Percentiles rank a stretch among this genome's conserved stretches.
Conservation (phyloP, 371 early-diverging fungal species). For the Umbelopsis sp. region DNA sequence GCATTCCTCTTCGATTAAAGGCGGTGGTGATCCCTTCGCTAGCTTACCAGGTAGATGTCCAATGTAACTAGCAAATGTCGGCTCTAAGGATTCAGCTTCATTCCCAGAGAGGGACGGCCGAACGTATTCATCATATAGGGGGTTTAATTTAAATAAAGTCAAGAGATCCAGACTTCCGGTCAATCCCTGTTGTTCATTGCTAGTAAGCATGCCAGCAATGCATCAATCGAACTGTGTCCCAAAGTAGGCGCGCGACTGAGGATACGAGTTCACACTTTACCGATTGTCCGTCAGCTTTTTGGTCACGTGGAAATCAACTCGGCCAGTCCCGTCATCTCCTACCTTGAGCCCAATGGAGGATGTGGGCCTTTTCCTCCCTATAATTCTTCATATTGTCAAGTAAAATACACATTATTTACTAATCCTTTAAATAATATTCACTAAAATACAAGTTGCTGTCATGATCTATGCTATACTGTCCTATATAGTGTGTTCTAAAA, state of each 20-base stretch:
- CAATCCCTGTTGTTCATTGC: slow-evolving; percentile 29
- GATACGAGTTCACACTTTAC: background rate
- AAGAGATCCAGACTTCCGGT: slow-evolving; percentile 63
- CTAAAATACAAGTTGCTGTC: too few relatives aligned
- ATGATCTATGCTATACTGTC: too few relatives aligned
- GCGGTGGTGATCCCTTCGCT: background rate
- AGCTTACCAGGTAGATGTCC: slow-evolving; percentile 59
- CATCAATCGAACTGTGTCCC: background rate
- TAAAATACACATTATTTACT: too few relatives aligned
- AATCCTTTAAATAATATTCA: too few relatives aligned
- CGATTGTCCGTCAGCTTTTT: too few relatives aligned
- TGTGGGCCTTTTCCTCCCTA: too few relatives aligned
- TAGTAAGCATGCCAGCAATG: slow-evolving; percentile 21
- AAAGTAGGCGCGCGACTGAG: background rate
- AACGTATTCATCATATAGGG: slow-evolving; percentile 61
- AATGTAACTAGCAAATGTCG: slow-evolving; percentile 53
- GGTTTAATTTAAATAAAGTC: slow-evolving; percentile 56
- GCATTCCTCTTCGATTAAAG: background rate
- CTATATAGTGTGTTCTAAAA: background rate
- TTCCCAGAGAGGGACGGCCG: slow-evolving; percentile 50
- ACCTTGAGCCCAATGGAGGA: too few relatives aligned
- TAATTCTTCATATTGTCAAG: too few relatives aligned
- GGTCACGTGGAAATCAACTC: background rate
- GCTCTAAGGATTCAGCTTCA: slow-evolving; percentile 45
- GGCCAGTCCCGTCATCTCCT: too few relatives aligned